Percentiles rank a stretch among this genome's conserved stretches.
Conservation (phyloP, 345 rosid genomes). For the Moricandia arvensis region DNA sequence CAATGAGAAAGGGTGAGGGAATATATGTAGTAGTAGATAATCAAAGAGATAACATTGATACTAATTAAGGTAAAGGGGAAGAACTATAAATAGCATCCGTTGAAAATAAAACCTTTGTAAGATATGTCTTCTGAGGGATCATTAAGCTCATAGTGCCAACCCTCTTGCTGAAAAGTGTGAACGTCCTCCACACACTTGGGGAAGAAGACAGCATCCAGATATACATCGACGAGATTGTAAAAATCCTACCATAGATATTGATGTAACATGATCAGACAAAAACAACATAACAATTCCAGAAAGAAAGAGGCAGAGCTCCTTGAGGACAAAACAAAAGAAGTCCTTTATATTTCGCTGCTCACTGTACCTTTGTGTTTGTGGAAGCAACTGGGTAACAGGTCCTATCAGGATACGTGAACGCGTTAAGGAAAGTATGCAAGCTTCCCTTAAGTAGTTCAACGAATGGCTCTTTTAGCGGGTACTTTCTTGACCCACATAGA, state of each 20-base stretch:
- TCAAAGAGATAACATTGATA: neutral
- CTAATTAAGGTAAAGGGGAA: neutral
- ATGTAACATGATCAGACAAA: constrained; percentile 11
- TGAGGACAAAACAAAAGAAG: neutral
- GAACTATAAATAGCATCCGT: constrained; percentile 17
- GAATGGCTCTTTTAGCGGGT: constrained; percentile 95
- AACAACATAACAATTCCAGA: constrained; percentile 1
- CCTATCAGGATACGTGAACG: constrained; percentile 96
- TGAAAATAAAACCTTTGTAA: constrained; percentile 80
- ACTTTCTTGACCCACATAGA: constrained; percentile 90
- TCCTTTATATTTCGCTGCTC: too few species aligned
- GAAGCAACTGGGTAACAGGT: constrained; percentile 99
- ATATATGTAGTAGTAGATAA: constrained; percentile 2
- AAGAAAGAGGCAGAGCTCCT: constrained; percentile 1
- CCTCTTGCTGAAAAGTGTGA: constrained; percentile 95
- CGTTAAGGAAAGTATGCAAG: constrained; percentile 86
- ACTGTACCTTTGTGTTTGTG: constrained; percentile 82
- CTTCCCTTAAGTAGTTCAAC: constrained; percentile 93
- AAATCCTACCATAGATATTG: constrained; percentile 65
- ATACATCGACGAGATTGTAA: constrained; percentile 92
- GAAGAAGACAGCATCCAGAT: constrained; percentile 95
- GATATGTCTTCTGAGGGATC: constrained; percentile 81
- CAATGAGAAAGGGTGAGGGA: neutral
- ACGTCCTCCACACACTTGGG: constrained; percentile 88
- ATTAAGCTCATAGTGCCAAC: constrained; percentile 95